These are phyloP conservation scores for Halocafeteria seosinensis DNA, from an alignment of 108 stramenopile species.

Conservation along the genomic window DNA sequence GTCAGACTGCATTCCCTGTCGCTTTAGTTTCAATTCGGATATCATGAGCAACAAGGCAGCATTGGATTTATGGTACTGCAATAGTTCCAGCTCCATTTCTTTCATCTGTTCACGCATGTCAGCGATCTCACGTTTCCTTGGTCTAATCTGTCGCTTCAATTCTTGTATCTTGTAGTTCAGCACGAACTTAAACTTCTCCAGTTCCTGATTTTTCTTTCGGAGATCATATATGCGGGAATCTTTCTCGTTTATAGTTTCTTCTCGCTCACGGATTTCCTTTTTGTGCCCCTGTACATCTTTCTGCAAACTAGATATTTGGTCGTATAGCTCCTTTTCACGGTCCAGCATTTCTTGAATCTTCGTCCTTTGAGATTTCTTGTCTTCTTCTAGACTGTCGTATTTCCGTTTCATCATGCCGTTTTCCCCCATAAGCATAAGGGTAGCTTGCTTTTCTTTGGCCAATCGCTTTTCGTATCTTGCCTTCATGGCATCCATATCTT, in stretches of 20 bases:
- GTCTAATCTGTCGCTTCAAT: conserved; percentile 47
- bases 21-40: conserved; percentile 44
- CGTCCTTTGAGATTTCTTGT: conserved; percentile 24
- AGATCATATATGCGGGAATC: conserved; percentile 43
- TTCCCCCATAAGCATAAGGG: conserved; percentile 29
- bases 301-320: conserved; percentile 29
- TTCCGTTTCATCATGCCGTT: conserved; percentile 42
- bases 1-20: conserved; percentile 18
- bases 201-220: conserved; percentile 50
- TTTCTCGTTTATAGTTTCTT: conserved; percentile 47
- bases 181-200: conserved; percentile 57
- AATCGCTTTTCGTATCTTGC: conserved; percentile 24
- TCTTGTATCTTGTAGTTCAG: conserved; percentile 57
- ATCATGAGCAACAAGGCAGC: conserved; percentile 45
- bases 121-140: conserved; percentile 42
- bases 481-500: conserved; percentile 5
- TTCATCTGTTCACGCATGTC: conserved; percentile 46
- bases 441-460: conserved; percentile 22
- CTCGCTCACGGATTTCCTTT: conserved; percentile 48
- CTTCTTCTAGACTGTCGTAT: conserved; percentile 23
- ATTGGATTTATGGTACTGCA: conserved; percentile 48
- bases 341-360: conserved; percentile 27
- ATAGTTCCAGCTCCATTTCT: conserved; percentile 49
- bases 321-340: conserved; percentile 21
- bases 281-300: conserved; percentile 46